These are phyloP conservation scores for Glebionis coronaria DNA, from an alignment of 129 eudicot species.

Conservation along the genomic window DNA sequence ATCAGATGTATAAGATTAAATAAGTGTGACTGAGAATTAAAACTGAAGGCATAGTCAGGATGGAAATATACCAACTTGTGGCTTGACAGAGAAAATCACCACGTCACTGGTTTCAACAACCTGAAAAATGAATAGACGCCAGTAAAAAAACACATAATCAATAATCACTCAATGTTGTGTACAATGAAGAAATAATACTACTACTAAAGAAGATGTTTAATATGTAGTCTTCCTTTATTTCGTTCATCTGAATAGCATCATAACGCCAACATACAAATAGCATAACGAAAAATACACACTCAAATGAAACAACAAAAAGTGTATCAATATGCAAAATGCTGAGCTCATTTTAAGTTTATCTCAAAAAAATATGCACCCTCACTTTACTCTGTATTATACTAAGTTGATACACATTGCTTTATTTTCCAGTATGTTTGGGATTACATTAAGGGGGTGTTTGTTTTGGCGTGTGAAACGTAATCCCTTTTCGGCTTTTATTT, in stretches of 20 bases:
- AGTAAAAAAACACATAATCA: constrained; percentile 13
- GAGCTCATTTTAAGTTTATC: no score
- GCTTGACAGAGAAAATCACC: constrained; percentile 77
- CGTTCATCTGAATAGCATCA: not conserved
- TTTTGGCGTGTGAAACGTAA: no score
- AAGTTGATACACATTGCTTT: no score
- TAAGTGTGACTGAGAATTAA: no score
- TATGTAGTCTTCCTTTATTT: not conserved
- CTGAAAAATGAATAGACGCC: constrained; percentile 36
- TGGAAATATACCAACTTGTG: constrained; percentile 64
- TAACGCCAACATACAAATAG: not conserved
- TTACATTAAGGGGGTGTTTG: not conserved
- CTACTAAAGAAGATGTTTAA: not conserved
- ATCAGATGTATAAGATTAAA: no score
- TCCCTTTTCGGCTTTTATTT: no score
- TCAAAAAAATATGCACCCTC: not conserved
- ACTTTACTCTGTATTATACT: no score
- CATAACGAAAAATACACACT: no score
- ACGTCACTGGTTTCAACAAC: constrained; percentile 84
- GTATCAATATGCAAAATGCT: not conserved
- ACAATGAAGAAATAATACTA: not conserved
- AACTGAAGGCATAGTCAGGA: constrained; percentile 5
- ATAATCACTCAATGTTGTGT: not conserved
- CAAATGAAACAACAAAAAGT: no score
- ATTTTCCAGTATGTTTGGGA: no score